Conservation (phyloP, 208 protist genomes). For the Naegleria lovaniensis region DNA sequence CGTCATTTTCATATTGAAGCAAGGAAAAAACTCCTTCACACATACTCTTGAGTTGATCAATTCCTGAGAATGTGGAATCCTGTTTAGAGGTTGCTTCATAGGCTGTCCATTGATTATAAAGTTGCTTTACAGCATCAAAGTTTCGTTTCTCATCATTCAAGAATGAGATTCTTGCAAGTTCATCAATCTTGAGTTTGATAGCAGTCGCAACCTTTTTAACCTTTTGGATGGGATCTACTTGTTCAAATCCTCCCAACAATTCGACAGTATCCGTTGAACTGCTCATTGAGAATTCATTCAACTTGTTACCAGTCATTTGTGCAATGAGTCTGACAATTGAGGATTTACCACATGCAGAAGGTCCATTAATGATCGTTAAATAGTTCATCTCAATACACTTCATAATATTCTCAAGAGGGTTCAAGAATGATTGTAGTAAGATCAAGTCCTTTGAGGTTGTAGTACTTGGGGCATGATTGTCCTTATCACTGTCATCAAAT, state of each 20-base stretch:
- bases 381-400: slow-evolving; percentile 57
- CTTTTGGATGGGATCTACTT: slow-evolving; percentile 75
- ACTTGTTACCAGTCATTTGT: slow-evolving; percentile 67
- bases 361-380: slow-evolving; percentile 90
- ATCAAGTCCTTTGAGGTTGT: neutral
- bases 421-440: slow-evolving; percentile 42
- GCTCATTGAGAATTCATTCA: slow-evolving; percentile 95
- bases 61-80: neutral
- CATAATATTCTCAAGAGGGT: slow-evolving; percentile 41
- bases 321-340: slow-evolving; percentile 83
- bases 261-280: slow-evolving; percentile 96
- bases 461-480: neutral
- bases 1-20: neutral
- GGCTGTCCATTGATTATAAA: neutral
- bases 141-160: neutral
- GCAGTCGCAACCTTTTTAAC: slow-evolving; percentile 5
- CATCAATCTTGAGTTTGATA: slow-evolving; percentile 17
- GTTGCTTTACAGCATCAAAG: neutral
- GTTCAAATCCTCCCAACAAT: slow-evolving; percentile 98
- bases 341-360: slow-evolving; percentile 90
- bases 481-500: neutral
- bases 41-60: neutral
- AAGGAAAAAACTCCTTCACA: neutral
- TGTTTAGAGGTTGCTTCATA: neutral
- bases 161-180: neutral